Conservation (phyloP, 1,284 basidiomycete genomes). For the Trichosporon ovoides region DNA sequence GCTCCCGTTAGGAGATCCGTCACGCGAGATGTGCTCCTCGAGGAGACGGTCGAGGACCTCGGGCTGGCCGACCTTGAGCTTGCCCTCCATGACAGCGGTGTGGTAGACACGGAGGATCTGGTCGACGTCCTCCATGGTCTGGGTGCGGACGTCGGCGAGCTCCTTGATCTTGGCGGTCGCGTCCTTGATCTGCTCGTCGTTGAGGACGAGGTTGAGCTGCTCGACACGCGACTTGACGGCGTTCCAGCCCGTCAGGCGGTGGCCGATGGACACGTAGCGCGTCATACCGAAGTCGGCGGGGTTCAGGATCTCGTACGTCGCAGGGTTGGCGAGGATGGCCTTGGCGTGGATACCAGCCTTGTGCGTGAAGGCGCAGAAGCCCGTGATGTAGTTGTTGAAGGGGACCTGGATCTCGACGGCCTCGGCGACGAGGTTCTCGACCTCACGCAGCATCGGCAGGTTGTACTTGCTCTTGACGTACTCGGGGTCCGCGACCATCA, state of each 20-base stretch:
- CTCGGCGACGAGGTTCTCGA: conserved; percentile 98
- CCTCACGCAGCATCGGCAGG: conserved; percentile 91
- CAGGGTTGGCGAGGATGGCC: conserved; percentile 99
- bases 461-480: conserved; percentile 99
- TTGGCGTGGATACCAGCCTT: conserved; percentile 99
- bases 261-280: conserved; percentile 96
- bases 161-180: conserved; percentile 99
- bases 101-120: conserved; percentile 92
- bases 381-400: conserved; percentile 66
- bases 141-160: conserved; percentile 94
- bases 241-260: conserved; percentile 96
- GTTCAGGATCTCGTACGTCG: conserved; percentile 79
- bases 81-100: conserved; percentile 78
- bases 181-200: conserved; percentile 72
- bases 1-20: conserved; percentile 12
- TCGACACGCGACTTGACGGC: conserved; percentile 99
- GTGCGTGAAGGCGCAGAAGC: conserved; percentile 99
- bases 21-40: conserved; percentile 48
- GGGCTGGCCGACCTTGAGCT: conserved; percentile 80
- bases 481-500: conserved; percentile 86
- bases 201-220: conserved; percentile 71
- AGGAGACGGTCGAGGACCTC: conserved; percentile 77
- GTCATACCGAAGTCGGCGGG: conserved; percentile 97
- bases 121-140: conserved; percentile 99
- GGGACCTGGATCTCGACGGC: conserved; percentile 97